Evolutionary conservation across 148 eudicot species (phyloP).

Genomic region (Rhododendron kiyosumense): DNA sequence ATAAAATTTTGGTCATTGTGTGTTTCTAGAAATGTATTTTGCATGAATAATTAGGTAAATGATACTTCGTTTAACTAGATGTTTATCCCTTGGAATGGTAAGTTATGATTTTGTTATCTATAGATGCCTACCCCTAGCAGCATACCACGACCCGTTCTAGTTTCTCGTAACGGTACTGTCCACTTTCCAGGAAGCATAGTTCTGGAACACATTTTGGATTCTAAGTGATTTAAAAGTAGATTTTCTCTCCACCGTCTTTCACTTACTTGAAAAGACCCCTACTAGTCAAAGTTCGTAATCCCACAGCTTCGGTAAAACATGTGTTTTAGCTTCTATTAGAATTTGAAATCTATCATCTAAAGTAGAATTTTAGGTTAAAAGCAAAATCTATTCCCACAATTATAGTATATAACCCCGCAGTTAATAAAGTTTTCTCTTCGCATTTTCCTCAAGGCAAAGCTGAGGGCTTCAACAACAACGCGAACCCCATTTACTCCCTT

Average conservation of each 20-base stretch:
- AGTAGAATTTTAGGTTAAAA: background rate
- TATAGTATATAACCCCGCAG: background rate
- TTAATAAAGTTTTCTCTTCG: background rate
- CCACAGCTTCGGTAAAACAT: background rate
- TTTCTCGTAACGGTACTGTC: background rate
- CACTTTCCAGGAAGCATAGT: background rate
- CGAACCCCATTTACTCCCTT: background rate
- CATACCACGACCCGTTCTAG: too few relatives aligned
- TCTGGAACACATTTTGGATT: background rate
- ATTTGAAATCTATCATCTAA: background rate
- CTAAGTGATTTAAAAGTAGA: background rate
- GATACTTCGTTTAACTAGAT: background rate
- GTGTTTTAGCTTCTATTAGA: background rate
- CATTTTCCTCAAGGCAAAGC: constrained; percentile 18
- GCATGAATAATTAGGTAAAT: background rate
- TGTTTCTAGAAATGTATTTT: background rate
- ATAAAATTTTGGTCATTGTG: background rate
- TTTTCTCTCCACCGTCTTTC: background rate
- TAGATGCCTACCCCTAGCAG: background rate
- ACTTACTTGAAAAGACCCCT: background rate
- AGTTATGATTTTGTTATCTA: background rate
- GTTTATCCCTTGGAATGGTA: background rate
- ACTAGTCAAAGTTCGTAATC: background rate
- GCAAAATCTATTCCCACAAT: background rate
- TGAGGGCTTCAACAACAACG: constrained; percentile 15